Conservation (phyloP, 2,329 filamentous ascomycete genomes). For the Zasmidium citrigriseum region DNA sequence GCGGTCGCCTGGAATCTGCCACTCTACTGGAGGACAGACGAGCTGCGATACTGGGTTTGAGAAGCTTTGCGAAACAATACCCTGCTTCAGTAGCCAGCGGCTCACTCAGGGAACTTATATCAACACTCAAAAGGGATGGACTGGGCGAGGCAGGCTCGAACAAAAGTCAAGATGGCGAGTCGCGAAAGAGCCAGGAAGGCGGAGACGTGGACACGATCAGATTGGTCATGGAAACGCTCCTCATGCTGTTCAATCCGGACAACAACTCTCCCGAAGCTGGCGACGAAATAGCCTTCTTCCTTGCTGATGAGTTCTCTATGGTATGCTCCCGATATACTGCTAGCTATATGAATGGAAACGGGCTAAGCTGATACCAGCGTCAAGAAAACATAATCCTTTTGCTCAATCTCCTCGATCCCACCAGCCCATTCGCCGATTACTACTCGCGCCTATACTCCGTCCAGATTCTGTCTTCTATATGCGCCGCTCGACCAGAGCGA, state of each 20-base stretch:
- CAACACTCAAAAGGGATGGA: conserved; percentile 75
- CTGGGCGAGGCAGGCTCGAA: conserved; percentile 29
- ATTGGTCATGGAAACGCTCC: conserved; percentile 87
- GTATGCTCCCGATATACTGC: conserved; percentile 43
- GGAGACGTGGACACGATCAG: conserved; percentile 94
- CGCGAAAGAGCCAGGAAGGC: conserved; percentile 49
- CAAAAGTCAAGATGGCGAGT: conserved; percentile 41
- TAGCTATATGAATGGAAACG: conserved; percentile 11
- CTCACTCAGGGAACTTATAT: conserved; percentile 84
- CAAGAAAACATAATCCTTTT: conserved; percentile 95
- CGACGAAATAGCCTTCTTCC: conserved; percentile 92
- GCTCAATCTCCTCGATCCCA: conserved; percentile 82
- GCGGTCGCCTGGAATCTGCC: conserved; percentile 81
- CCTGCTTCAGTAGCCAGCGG: conserved; percentile 94
- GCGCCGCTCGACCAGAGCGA: conserved; percentile 80
- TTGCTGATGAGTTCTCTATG: conserved; percentile 97
- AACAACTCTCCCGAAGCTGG: conserved; percentile 77
- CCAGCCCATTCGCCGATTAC: conserved; percentile 70
- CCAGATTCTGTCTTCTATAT: conserved; percentile 84
- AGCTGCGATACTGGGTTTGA: conserved; percentile 85
- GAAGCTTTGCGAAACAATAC: conserved; percentile 95
- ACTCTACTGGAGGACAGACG: conserved; percentile 93
- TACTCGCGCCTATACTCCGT: conserved; percentile 81
- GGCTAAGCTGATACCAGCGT: conserved; percentile 63
- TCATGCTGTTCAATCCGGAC: conserved; percentile 83